Evolutionary conservation across 1,284 basidiomycete genomes (phyloP), one percentile per base, ranked within the genome.

Genomic region (Rhodofomes roseus): DNA sequence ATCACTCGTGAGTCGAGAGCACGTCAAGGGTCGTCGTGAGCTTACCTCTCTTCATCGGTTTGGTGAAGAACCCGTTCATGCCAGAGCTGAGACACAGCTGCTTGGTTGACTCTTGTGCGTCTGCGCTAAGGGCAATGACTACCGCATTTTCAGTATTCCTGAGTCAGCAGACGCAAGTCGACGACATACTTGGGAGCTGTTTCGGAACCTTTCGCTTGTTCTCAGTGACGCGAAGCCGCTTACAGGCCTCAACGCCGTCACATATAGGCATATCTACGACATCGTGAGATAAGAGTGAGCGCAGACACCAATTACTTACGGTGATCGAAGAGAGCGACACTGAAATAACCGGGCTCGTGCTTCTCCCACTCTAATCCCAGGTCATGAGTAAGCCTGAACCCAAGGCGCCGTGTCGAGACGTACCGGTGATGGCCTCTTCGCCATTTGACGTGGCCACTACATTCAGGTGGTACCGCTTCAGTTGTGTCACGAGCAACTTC

Each of bases 41-140:
- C 82, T 62, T 60, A 86, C 86, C 74, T 70, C 83, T 85, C 68
- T 77, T 82, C 40, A 89, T 71, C 7, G 87, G 87, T 72, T 90
- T 90, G 68, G 83, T 87, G 62, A 88, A 80, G 70, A 89, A 90
- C 3, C 78, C 76, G 65, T 88, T 87, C 87, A 90, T 89, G 18
- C 87, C 87, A 8, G 87, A 85, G 65, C 85, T 87, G 20, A 89
- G 70, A 66, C 87, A 90, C 14, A 88, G 75, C 67, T 86, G 82
- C 68, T 89, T 89, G 2, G 87, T 89, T 5, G 85, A 87, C 59
- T 87, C 86, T 71, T 90, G 87, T 64, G 84, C 86, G 69, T 90
- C 87, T 0, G 87, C 87, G 65, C 86, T 88, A 39, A 90, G 71
- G 1, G 87, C 87, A 50, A 88, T 80, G 61, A 90, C 87, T 89